phyloP scores from a whole-genome alignment of 2,329 filamentous ascomycete species.

The Colletotrichum liriopes region DNA sequence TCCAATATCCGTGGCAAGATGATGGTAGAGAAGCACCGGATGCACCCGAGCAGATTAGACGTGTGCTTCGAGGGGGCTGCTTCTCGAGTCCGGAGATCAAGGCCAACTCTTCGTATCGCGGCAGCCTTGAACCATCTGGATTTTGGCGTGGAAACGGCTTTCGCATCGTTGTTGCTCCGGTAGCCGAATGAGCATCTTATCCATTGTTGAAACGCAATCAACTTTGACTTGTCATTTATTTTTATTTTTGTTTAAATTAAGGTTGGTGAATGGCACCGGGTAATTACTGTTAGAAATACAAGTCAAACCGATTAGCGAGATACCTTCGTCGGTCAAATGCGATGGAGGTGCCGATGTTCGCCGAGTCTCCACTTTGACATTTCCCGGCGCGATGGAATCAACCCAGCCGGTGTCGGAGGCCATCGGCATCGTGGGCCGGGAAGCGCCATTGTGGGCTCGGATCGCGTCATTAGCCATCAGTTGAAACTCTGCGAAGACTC shows the following conservation, averaged over 20 bases:
- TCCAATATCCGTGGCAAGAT: slow-evolving; percentile 15
- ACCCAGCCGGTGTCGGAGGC: not conserved
- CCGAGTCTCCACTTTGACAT: not conserved
- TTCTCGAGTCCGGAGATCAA: slow-evolving; percentile 26
- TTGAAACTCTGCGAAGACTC: too few relatives aligned
- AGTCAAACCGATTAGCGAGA: not conserved
- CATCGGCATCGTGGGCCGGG: not conserved
- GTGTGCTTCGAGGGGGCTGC: slow-evolving; percentile 6
- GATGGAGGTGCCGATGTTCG: not conserved
- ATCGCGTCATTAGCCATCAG: slow-evolving; percentile 20
- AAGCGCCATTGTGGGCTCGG: slow-evolving; percentile 15
- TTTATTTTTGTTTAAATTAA: too few relatives aligned
- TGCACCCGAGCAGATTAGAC: not conserved
- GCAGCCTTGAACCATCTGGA: slow-evolving; percentile 25
- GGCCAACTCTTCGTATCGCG: slow-evolving; percentile 32
- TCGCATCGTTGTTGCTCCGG: not conserved
- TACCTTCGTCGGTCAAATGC: not conserved
- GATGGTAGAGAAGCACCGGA: slow-evolving; percentile 9
- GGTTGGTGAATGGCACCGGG: too few relatives aligned
- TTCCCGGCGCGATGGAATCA: not conserved
- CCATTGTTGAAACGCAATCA: too few relatives aligned
- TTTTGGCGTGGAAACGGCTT: slow-evolving; percentile 32
- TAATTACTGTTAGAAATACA: too few relatives aligned
- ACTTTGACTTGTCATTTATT: too few relatives aligned
- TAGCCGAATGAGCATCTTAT: not conserved